Conservation (phyloP, 352 stramenopile genomes). For the Globisporangium lucens region DNA sequence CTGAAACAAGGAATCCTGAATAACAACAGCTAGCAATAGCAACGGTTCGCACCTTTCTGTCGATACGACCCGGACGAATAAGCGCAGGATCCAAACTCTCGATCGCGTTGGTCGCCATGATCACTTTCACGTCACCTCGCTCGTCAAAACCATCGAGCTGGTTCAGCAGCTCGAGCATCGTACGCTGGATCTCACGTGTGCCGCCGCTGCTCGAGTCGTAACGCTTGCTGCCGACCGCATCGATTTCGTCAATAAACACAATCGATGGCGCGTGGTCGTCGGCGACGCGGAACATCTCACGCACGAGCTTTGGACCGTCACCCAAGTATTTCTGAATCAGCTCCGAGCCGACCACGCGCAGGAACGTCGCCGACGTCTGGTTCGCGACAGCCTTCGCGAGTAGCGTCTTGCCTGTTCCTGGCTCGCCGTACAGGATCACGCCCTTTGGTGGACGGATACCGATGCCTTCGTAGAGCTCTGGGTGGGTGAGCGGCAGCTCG, state of each 20-base stretch:
- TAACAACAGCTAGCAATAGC: background rate
- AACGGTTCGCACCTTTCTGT: conserved; percentile 91
- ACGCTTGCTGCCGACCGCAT: conserved; percentile 98
- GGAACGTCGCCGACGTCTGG: conserved; percentile 99
- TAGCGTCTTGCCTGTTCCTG: conserved; percentile 99
- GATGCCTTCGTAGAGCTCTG: conserved; percentile 99
- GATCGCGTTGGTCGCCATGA: conserved; percentile 99
- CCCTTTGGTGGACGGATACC: conserved; percentile 98
- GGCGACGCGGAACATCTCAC: conserved; percentile 99
- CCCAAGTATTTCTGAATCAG: conserved; percentile 99
- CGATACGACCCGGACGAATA: conserved; percentile 99
- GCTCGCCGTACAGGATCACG: conserved; percentile 99
- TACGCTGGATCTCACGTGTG: conserved; percentile 99
- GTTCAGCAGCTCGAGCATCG: conserved; percentile 99
- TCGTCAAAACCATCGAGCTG: conserved; percentile 99
- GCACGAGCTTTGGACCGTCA: conserved; percentile 99
- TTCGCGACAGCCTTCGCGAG: conserved; percentile 99
- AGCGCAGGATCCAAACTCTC: conserved; percentile 98
- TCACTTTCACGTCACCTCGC: conserved; percentile 99
- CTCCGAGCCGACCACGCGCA: conserved; percentile 98
- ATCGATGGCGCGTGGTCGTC: conserved; percentile 98
- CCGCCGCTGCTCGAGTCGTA: conserved; percentile 98
- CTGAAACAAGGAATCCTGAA: background rate
- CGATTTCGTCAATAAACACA: conserved; percentile 99
- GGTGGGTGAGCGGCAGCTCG: conserved; percentile 97